Percentiles rank a stretch among this genome's conserved stretches.
phyloP scores from a whole-genome alignment of 495 filamentous ascomycete species.

The Hypoxylon fragiforme region DNA sequence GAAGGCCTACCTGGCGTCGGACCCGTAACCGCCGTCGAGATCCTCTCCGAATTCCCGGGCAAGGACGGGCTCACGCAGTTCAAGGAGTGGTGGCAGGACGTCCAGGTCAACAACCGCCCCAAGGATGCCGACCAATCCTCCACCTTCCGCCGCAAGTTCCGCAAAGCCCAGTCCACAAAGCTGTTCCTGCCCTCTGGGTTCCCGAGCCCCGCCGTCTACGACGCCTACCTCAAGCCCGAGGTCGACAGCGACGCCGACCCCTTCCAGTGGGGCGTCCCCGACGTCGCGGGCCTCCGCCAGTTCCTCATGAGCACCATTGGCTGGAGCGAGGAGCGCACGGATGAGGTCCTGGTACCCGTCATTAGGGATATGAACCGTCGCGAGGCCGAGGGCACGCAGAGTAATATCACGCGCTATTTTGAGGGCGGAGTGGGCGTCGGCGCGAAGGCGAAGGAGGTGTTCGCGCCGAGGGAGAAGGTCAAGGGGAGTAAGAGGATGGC shows the following conservation, averaged over 20 bases:
- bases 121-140: slow-evolving; percentile 57
- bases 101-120: slow-evolving; percentile 61
- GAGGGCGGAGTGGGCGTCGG: slow-evolving; percentile 45
- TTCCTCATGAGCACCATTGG: slow-evolving; percentile 94
- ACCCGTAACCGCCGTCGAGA: slow-evolving; percentile 89
- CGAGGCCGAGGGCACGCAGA: slow-evolving; percentile 86
- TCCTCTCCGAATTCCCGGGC: slow-evolving; percentile 82
- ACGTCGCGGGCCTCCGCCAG: slow-evolving; percentile 78
- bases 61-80: slow-evolving; percentile 64
- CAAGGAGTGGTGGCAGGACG: slow-evolving; percentile 80
- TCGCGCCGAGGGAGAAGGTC: slow-evolving; percentile 72
- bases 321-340: slow-evolving; percentile 86
- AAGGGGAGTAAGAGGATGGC: slow-evolving; percentile 81
- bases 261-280: slow-evolving; percentile 95
- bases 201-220: slow-evolving; percentile 71
- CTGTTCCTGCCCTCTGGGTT: slow-evolving; percentile 82
- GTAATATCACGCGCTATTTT: slow-evolving; percentile 93
- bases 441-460: slow-evolving; percentile 56
- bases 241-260: slow-evolving; percentile 75
- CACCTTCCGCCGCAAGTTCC: slow-evolving; percentile 81
- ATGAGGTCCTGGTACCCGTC: slow-evolving; percentile 92
- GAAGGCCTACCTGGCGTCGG: slow-evolving; percentile 88
- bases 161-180: slow-evolving; percentile 70
- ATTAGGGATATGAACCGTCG: slow-evolving; percentile 91
- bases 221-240: slow-evolving; percentile 82